Evolutionary conservation across 208 protist species (phyloP), one percentile per base, ranked within the genome.

Genomic region (Trypanosoma caninum): DNA sequence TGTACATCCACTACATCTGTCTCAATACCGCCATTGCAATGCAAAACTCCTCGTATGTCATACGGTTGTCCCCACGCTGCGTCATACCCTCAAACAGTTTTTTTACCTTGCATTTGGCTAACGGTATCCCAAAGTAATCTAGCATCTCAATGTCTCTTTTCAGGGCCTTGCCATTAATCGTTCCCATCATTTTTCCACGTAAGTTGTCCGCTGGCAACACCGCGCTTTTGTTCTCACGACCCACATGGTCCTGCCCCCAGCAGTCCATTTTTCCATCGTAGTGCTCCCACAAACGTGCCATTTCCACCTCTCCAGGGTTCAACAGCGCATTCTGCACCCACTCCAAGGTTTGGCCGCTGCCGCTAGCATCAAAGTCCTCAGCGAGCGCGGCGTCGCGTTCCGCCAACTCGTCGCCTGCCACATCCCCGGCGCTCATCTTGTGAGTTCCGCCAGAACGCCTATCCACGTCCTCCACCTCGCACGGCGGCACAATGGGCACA

Each of bases 91-190:
- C 54, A 48, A 87, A 87, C 11, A 87, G 52, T 22, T 50, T 63
- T 55, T 74, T 71, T 35, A 84, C 27, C 38, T 69, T 61, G 30
- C 73, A 51, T 33, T 63, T 78, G 18, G 67, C 45, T 34, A 74
- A 64, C n/a, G 80, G 84, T n/a, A 78, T 69, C 18, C 84, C 84
- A 54, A 83, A 78, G 47, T 22, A 82, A 30, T 87, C 84, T 18
- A 91, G 61, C 2, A 40, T 56, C 31, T 72, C 70, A 61, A 91
- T 80, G 47, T 91, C 84, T 16, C 56, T 56, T 30, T 76, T 65
- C 22, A 91, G 83, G 16, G 59, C 38, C 41, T 59, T 51, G 4
- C 65, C 65, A 40, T 72, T 38, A 28, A 72, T 65, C 0, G 57
- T 59, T 0, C 57, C 58, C 11, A 16, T 16, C 22, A 65, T 25